Evolutionary conservation across 371 early-diverging fungal species (phyloP).

Genomic region (Rhizomucor pusillus): DNA sequence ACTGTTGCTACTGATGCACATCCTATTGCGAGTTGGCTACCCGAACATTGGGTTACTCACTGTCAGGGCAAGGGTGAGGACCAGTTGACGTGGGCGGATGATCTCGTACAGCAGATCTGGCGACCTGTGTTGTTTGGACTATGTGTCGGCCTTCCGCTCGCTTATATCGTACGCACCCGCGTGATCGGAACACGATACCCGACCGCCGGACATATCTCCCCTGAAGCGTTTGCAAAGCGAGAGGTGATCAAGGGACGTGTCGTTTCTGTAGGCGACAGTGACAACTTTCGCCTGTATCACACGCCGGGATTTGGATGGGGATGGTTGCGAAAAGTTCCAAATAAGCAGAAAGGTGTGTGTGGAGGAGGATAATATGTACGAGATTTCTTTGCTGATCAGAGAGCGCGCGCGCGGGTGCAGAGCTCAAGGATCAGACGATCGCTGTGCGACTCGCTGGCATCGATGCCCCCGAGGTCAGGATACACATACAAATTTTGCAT

Average conservation of each 20-base stretch:
- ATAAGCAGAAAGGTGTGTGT: constrained; percentile 32
- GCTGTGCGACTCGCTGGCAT: constrained; percentile 73
- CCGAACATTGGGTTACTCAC: not conserved
- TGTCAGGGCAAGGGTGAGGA: not conserved
- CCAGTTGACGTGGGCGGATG: constrained; percentile 19
- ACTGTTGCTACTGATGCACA: no score
- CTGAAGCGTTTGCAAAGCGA: constrained; percentile 35
- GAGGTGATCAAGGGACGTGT: constrained; percentile 45
- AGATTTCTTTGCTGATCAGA: no score
- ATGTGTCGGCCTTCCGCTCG: constrained; percentile 20
- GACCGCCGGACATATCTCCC: constrained; percentile 53
- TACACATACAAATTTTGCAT: not conserved
- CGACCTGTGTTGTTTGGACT: constrained; percentile 24
- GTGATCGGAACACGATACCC: constrained; percentile 38
- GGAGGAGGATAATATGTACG: not conserved
- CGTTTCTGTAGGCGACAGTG: constrained; percentile 59
- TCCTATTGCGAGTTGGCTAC: not conserved
- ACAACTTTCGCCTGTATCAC: constrained; percentile 63
- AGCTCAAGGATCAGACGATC: constrained; percentile 59
- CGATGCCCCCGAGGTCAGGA: constrained; percentile 73
- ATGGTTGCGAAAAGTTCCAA: constrained; percentile 50
- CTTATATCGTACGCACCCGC: constrained; percentile 16
- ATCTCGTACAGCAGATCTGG: constrained; percentile 28
- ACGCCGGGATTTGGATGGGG: constrained; percentile 63
- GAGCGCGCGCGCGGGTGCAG: no score